A percentile compares a stretch with the other conserved stretches of the same genome.
Conservation (phyloP, 495 filamentous ascomycete species). For the Penicillium canariense region DNA sequence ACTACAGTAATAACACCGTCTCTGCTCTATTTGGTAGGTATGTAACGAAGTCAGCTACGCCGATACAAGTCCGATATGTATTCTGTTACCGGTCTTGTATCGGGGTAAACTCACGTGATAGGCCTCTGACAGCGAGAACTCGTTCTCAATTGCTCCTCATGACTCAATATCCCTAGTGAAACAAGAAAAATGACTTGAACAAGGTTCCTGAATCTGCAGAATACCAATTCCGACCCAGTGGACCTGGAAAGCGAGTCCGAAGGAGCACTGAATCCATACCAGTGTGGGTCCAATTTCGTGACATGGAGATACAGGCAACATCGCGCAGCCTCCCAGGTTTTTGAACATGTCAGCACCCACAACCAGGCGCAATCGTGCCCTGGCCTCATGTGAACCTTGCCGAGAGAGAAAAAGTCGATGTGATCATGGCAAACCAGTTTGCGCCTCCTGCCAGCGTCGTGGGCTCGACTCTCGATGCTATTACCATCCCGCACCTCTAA, state of each 20-base stretch:
- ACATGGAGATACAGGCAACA: background rate
- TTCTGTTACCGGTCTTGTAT: background rate
- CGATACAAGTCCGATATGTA: constrained; percentile 11
- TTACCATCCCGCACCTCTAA: constrained; percentile 22
- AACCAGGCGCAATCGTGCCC: constrained; percentile 15
- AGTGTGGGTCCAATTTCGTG: background rate
- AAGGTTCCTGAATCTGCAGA: background rate
- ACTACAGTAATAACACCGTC: no score
- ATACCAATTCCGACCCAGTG: no score
- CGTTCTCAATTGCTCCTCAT: background rate
- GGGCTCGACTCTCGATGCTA: constrained; percentile 15
- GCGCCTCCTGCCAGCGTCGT: constrained; percentile 17
- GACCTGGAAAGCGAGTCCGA: background rate
- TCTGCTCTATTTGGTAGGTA: no score
- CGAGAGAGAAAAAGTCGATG: constrained; percentile 17
- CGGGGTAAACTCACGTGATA: background rate
- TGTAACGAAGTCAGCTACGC: no score
- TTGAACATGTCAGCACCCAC: constrained; percentile 14
- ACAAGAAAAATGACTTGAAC: background rate
- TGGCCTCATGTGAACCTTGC: constrained; percentile 24
- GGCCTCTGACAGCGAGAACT: background rate
- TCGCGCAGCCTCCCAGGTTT: background rate
- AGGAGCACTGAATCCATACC: background rate
- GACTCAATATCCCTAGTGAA: background rate
- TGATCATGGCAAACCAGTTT: constrained; percentile 20